Conservation (phyloP, 108 stramenopile species). For the Stephanodiscus triporus region DNA sequence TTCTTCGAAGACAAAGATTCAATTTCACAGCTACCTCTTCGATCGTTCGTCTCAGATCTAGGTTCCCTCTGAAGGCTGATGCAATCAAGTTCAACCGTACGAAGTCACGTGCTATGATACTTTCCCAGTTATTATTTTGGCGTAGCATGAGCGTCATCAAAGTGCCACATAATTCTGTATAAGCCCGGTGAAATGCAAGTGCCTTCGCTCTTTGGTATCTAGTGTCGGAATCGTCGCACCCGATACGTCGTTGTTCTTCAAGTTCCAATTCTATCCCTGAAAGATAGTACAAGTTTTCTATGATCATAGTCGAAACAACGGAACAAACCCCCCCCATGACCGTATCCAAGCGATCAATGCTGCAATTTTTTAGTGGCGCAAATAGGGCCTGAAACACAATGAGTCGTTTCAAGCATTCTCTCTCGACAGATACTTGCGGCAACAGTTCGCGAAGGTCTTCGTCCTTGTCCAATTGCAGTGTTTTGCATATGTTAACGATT, state of each 20-base stretch:
- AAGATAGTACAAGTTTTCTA: conserved; percentile 33
- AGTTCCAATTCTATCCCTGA: conserved; percentile 22
- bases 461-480: conserved; percentile 15
- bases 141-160: conserved; percentile 18
- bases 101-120: conserved; percentile 1
- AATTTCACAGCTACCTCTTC: conserved; percentile 16
- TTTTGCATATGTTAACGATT: conserved; percentile 4
- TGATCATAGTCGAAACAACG: conserved; percentile 5
- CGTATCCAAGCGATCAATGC: neutral
- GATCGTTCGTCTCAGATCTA: conserved; percentile 19
- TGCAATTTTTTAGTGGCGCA: conserved; percentile 5
- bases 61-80: conserved; percentile 7
- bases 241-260: conserved; percentile 23
- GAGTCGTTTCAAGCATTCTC: conserved; percentile 39
- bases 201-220: conserved; percentile 29
- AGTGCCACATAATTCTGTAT: conserved; percentile 22
- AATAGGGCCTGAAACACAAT: conserved; percentile 18
- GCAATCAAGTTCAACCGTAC: conserved; percentile 8
- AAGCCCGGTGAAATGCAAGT: conserved; percentile 34
- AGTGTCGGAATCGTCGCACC: conserved; percentile 16
- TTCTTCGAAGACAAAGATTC: conserved; percentile 14
- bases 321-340: neutral
- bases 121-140: conserved; percentile 2
- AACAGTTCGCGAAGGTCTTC: conserved; percentile 3
- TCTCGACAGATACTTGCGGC: conserved; percentile 30